Base-by-base conservation (phyloP, 2,329 filamentous ascomycete species). In the Pseudocercospora pini-densiflorae region DNA sequence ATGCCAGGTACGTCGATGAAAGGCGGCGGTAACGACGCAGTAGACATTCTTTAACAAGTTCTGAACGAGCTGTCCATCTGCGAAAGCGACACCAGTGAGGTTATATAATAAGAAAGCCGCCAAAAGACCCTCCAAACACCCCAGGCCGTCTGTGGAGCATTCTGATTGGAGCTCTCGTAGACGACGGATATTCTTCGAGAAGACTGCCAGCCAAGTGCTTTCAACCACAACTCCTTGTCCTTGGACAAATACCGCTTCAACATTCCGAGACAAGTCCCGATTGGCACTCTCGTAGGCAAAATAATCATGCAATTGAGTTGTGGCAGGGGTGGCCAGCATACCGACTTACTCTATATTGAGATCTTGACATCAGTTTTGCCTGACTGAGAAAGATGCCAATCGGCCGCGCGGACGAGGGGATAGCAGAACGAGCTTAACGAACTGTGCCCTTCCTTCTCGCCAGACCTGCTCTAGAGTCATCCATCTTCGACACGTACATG, bases 1-100 rank as follows among this genome's bases (percentile, higher is more conserved):
- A 92, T 82, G 21, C 89, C 89, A 2, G 83, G 79, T 36, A 90
- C 80, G 61, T 73, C 65, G 36, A 77, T 63, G 71, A 78, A 81
- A 16, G 80, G 74, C 6, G 78, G 76, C 7, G 71, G 73, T 16
- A 69, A 71, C 7, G 71, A 59, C 36, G 40, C 10, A 40, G 61
- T 53, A 36, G 62, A 16, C 69, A 70, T 71, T 23, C 21, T 58
- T 43, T 19, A 14, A 33, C 29, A 27, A 43, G 33, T 58, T 19
- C 29, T 40, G 51, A 55, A 31, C 23, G 54, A 58, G 27, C n/a
- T n/a, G 29, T 54, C 27, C 54, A 40, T 58, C 29, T 43, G 55
- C 27, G 33, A 58, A 16, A 24, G 19, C 33, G 29, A 58, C 54
- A 12, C 10, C n/a, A 6, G 53, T 58, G 55, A 58, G 55, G 55